Evolutionary conservation across 2,329 filamentous ascomycete species (phyloP), one percentile per base, ranked within the genome.

Genomic region (Botrytis byssoidea): DNA sequence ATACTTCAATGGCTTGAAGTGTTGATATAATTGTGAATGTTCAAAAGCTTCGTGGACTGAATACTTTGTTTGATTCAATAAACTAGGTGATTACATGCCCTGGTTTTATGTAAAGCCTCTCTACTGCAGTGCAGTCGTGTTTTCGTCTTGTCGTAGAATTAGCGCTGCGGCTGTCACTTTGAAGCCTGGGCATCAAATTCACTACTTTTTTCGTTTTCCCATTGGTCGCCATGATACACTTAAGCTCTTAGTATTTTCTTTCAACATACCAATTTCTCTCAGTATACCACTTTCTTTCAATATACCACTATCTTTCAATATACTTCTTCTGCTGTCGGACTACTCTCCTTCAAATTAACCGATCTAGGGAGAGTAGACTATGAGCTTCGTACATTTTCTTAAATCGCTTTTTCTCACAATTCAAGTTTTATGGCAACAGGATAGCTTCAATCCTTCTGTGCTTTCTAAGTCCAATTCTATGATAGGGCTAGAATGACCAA

Each of bases 281-380:
- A 48, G n/a, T 25, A 10, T 14, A 51, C 46, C 22, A 5, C 22
- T 25, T 25, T 25, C 9, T 25, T 25, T 18, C 4, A 51, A 51
- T 25, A 10, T 14, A 25, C 46, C 22, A 25, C 22, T 25, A 5
- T 42, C 9, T n/a, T 48, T 25, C 46, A 14, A 4, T 51, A 46
- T 22, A 46, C 8, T 46, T 22, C 44, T 46, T 22, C 9, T n/a
- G 20, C 22, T 25, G 5, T 51, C 46, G n/a, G 22, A 51, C 10
- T 14, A 12, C 10, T 25, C 1, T 51, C 22, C 0, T 51, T 14
- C 22, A 14, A 0, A 4, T 25, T n/a, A 10, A 1, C 14, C 46
- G 46, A n/a, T 51, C 22, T n/a, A 18, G 46, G 18, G 46, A 48
- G 20, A 48, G 10, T 10, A 22, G 3, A 10, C 9, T 48, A 8